phyloP scores from a whole-genome alignment of 768 basidiomycete genomes.

The Neoboletus brunneissimus region DNA sequence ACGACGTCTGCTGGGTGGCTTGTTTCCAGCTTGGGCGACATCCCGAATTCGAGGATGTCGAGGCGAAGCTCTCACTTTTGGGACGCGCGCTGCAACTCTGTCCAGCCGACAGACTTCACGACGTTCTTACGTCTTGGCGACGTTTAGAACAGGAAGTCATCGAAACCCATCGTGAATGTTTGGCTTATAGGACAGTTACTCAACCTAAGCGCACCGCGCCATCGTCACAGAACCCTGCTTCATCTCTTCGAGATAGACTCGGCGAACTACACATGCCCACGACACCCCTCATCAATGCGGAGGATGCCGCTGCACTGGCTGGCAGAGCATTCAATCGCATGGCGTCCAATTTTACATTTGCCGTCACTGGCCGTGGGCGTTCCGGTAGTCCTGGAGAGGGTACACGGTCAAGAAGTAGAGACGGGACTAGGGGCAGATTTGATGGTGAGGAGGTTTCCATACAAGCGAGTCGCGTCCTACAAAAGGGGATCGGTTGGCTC shows the following conservation, averaged over 20 bases:
- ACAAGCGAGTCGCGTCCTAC: conserved; percentile 76
- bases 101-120: conserved; percentile 73
- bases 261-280: conserved; percentile 67
- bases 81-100: conserved; percentile 85
- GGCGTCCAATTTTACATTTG: conserved; percentile 72
- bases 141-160: conserved; percentile 67
- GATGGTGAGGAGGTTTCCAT: conserved; percentile 62
- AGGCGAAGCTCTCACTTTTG: conserved; percentile 66
- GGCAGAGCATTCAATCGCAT: conserved; percentile 76
- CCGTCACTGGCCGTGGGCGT: conserved; percentile 43
- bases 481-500: conserved; percentile 94
- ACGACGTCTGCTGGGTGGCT: conserved; percentile 86
- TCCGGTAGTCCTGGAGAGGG: conserved; percentile 21
- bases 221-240: conserved; percentile 37
- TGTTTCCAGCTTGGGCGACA: conserved; percentile 88
- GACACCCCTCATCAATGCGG: conserved; percentile 64
- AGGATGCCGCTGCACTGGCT: conserved; percentile 79
- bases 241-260: conserved; percentile 59
- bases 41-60: conserved; percentile 65
- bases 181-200: conserved; percentile 26
- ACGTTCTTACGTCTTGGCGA: conserved; percentile 77
- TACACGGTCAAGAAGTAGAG: conserved; percentile 35
- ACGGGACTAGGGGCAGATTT: conserved; percentile 40
- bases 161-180: conserved; percentile 44
- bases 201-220: conserved; percentile 13